Percentiles rank a stretch among this genome's conserved stretches.
Evolutionary conservation across 2,329 filamentous ascomycete species (phyloP).

Genomic region (Calonectria naviculata): DNA sequence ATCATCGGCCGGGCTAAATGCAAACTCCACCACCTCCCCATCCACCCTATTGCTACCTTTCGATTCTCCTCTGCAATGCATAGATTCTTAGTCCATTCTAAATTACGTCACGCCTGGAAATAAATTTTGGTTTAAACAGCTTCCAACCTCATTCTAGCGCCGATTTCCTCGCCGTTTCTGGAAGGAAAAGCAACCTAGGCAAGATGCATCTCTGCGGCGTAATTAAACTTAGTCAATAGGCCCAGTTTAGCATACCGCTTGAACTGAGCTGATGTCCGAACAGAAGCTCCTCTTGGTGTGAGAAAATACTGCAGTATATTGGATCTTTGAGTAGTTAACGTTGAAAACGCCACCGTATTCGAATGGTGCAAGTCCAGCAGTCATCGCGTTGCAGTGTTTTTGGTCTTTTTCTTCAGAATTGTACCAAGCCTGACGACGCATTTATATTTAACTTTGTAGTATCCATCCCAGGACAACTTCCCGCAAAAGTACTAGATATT

Average conservation of each 20-base stretch:
- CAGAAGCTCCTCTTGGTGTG: background rate
- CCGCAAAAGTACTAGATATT: background rate
- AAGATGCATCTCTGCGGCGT: background rate
- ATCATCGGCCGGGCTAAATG: background rate
- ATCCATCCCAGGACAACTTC: background rate
- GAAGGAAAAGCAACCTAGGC: background rate
- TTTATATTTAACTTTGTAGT: background rate
- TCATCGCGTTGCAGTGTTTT: background rate
- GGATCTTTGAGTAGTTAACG: background rate
- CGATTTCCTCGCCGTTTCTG: slow-evolving; percentile 1
- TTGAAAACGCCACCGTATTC: background rate
- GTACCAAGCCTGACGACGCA: background rate
- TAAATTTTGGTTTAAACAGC: background rate
- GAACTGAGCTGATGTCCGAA: background rate
- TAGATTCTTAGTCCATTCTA: background rate
- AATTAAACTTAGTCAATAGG: background rate
- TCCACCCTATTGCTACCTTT: background rate
- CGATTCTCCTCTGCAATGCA: background rate
- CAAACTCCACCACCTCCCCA: background rate
- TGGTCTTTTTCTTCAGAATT: background rate
- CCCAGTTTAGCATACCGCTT: background rate
- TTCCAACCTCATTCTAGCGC: background rate
- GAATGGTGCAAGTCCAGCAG: background rate
- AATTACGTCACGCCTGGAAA: background rate
- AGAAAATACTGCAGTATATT: background rate